Evolutionary conservation across 139 green algal genomes (phyloP).

Genomic region (Micractinium conductrix): DNA sequence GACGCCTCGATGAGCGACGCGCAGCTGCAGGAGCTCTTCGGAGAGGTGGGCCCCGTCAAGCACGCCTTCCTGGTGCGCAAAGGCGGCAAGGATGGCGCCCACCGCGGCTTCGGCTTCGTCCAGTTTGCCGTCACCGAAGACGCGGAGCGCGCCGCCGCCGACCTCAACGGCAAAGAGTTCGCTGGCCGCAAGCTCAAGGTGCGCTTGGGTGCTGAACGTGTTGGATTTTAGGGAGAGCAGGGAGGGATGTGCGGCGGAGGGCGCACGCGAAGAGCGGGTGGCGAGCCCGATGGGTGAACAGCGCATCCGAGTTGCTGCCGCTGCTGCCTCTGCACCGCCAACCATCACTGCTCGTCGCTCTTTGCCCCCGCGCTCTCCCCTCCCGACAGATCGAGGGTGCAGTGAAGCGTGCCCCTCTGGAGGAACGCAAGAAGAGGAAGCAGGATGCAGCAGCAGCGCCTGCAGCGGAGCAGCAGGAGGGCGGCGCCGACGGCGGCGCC

Average conservation of each 20-base stretch:
- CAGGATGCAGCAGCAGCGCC: conserved; percentile 21
- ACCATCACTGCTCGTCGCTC: background rate
- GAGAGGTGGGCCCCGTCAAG: conserved; percentile 81
- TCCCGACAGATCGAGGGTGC: conserved; percentile 75
- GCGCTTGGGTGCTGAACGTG: background rate
- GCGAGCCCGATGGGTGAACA: no score
- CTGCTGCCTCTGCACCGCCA: no score
- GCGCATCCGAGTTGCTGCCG: no score
- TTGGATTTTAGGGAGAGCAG: background rate
- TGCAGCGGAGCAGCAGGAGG: background rate
- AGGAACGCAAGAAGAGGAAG: conserved; percentile 72
- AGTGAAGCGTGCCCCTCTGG: conserved; percentile 66
- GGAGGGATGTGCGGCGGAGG: no score
- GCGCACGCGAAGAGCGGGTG: no score
- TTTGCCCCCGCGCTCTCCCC: background rate
- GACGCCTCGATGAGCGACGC: conserved; percentile 64
- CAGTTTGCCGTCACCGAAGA: conserved; percentile 87
- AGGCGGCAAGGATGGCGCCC: conserved; percentile 44
- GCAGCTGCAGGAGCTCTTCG: conserved; percentile 76
- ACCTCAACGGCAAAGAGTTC: conserved; percentile 71
- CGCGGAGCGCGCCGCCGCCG: conserved; percentile 71
- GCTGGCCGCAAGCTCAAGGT: conserved; percentile 81
- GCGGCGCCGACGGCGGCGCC: background rate
- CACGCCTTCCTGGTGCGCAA: conserved; percentile 81
- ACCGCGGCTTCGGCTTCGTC: conserved; percentile 88